Conservation (phyloP, 495 filamentous ascomycete genomes). For the Astrothelium macrocarpum region DNA sequence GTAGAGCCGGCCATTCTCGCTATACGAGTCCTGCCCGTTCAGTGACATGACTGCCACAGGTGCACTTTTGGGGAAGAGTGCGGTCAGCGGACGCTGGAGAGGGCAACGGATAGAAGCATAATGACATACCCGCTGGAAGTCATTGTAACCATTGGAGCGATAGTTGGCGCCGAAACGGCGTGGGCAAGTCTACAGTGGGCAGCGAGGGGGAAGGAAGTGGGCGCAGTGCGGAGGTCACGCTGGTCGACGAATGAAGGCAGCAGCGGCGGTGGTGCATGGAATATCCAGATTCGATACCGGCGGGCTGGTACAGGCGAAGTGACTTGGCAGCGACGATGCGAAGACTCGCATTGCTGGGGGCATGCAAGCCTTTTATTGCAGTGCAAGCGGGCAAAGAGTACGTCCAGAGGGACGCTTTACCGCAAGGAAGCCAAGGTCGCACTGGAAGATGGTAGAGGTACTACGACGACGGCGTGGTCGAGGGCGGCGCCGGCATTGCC, state of each 20-base stretch:
- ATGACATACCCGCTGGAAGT: slow-evolving; percentile 29
- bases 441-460: not conserved
- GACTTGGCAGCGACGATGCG: slow-evolving; percentile 5
- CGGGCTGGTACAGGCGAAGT: slow-evolving; percentile 1
- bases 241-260: slow-evolving; percentile 4
- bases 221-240: slow-evolving; percentile 6
- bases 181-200: not conserved
- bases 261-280: slow-evolving; percentile 3
- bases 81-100: not conserved
- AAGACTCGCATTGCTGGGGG: slow-evolving; percentile 5
- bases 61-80: not conserved
- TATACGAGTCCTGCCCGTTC: slow-evolving; percentile 23
- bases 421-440: not conserved
- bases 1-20: slow-evolving; percentile 49
- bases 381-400: not conserved
- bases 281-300: slow-evolving; percentile 6
- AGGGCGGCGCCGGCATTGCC: slow-evolving; percentile 5
- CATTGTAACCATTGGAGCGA: slow-evolving; percentile 31
- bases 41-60: slow-evolving; percentile 2
- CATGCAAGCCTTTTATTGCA: slow-evolving; percentile 1
- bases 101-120: slow-evolving; percentile 12
- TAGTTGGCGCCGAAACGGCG: not conserved
- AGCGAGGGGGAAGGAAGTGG: not conserved
- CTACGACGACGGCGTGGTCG: slow-evolving; percentile 5
- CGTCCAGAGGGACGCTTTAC: not conserved